A percentile compares a stretch with the other conserved stretches of the same genome.
Evolutionary conservation across 257 asterid genomes (phyloP).

Genomic region (Henckelia pumila): DNA sequence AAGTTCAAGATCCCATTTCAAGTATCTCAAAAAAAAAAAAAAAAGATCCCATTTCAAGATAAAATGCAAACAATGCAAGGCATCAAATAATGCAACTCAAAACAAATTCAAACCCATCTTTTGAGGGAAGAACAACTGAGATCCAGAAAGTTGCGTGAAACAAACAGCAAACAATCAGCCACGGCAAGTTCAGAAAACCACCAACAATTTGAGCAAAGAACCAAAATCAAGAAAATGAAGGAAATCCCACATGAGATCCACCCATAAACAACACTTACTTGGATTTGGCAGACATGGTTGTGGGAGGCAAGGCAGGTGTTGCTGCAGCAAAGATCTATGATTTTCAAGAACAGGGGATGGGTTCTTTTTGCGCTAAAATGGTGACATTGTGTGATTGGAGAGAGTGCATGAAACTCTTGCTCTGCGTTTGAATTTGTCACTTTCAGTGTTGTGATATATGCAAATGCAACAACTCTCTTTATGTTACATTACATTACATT

Average conservation of each 20-base stretch:
- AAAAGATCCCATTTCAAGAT: too few species aligned
- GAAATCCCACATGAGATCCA: conserved; percentile 42
- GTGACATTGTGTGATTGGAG: conserved; percentile 22
- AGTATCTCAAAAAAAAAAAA: too few species aligned
- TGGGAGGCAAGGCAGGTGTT: conserved; percentile 6
- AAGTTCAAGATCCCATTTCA: neutral
- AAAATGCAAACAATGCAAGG: conserved; percentile 28
- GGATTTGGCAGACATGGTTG: conserved; percentile 77
- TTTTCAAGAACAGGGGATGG: conserved; percentile 18
- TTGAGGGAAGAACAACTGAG: neutral
- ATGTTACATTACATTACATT: too few species aligned
- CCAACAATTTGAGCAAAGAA: conserved; percentile 2
- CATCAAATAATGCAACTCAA: conserved; percentile 17
- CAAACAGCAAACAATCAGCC: neutral
- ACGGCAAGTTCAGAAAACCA: neutral
- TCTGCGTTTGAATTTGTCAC: neutral
- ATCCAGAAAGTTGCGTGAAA: neutral
- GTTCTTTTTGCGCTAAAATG: conserved; percentile 24
- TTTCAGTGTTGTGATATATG: too few species aligned
- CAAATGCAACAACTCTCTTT: too few species aligned
- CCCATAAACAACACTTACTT: conserved; percentile 46
- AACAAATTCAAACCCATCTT: neutral
- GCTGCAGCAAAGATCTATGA: conserved; percentile 9
- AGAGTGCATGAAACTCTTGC: neutral
- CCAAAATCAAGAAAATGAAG: conserved; percentile 23